These are phyloP conservation scores for Diplosphaera chodatii DNA, from an alignment of 139 green algal species.

Conservation along the genomic window DNA sequence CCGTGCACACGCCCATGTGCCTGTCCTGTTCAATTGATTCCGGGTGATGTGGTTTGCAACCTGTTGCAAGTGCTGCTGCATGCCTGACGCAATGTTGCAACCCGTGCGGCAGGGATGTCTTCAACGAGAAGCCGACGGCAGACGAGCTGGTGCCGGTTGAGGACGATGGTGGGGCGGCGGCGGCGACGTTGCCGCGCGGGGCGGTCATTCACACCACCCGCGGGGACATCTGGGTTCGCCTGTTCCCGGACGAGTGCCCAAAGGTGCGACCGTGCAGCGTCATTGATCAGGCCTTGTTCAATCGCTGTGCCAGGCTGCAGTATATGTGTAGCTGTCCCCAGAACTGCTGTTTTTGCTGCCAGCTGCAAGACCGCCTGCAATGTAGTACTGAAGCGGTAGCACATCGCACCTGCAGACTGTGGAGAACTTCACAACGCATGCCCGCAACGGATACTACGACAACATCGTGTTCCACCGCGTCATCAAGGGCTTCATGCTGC, in stretches of 20 bases:
- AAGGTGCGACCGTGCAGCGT: not conserved
- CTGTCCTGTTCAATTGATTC: no score
- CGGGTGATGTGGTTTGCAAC: no score
- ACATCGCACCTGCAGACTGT: slow-evolving; percentile 48
- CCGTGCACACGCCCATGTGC: no score
- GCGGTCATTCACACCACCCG: slow-evolving; percentile 83
- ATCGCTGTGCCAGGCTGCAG: no score
- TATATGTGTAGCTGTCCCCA: no score
- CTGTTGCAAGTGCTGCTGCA: no score
- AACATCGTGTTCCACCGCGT: slow-evolving; percentile 91
- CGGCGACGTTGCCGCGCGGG: slow-evolving; percentile 44
- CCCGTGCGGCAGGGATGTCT: slow-evolving; percentile 70
- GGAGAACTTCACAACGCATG: slow-evolving; percentile 97
- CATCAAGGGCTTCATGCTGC: slow-evolving; percentile 98
- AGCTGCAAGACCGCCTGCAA: no score
- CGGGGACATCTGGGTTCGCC: slow-evolving; percentile 84
- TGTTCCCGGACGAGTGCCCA: slow-evolving; percentile 94
- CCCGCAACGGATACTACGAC: slow-evolving; percentile 93
- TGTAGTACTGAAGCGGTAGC: no score
- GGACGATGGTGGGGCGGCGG: slow-evolving; percentile 18
- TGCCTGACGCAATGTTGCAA: not conserved
- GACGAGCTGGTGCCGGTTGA: slow-evolving; percentile 55
- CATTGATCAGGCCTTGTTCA: no score
- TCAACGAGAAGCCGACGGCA: slow-evolving; percentile 88
- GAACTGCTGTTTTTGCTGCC: no score